phyloP scores from a whole-genome alignment of 306 rosid species.

The Citrullus colocynthis region DNA sequence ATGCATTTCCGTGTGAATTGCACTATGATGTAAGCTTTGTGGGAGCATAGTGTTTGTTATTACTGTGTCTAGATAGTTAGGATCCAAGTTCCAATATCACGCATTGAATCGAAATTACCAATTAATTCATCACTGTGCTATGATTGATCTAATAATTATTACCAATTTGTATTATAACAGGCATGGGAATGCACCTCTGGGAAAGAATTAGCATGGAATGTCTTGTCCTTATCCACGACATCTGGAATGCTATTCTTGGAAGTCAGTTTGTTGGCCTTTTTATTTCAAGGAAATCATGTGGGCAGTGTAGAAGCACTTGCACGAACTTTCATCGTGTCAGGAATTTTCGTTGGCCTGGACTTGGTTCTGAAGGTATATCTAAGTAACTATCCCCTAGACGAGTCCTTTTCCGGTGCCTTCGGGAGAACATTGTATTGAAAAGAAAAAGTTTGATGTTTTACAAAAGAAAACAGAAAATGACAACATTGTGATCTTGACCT shows the following conservation, averaged over 20 bases:
- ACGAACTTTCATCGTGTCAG: slow-evolving; percentile 66
- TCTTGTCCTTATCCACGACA: slow-evolving; percentile 64
- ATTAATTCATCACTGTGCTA: background rate
- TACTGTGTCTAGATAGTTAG: background rate
- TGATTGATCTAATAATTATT: background rate
- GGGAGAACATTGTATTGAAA: background rate
- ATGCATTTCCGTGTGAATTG: background rate
- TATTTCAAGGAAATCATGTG: slow-evolving; percentile 73
- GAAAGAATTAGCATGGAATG: slow-evolving; percentile 59
- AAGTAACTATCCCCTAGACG: background rate
- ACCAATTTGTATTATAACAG: slow-evolving; percentile 22
- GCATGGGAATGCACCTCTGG: slow-evolving; percentile 81
- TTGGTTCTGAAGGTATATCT: slow-evolving; percentile 57
- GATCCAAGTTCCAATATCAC: background rate
- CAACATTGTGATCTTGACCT: background rate
- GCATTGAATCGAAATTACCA: background rate
- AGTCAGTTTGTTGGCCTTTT: slow-evolving; percentile 94
- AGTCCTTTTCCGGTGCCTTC: background rate
- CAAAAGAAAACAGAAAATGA: background rate
- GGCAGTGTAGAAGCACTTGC: slow-evolving; percentile 71
- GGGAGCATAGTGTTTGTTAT: background rate
- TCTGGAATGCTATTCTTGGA: slow-evolving; percentile 95
- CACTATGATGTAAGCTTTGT: background rate
- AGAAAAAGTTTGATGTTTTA: background rate
- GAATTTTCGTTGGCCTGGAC: slow-evolving; percentile 69